Evolutionary conservation across 495 filamentous ascomycete genomes (phyloP).

Genomic region (Letharia columbiana): DNA sequence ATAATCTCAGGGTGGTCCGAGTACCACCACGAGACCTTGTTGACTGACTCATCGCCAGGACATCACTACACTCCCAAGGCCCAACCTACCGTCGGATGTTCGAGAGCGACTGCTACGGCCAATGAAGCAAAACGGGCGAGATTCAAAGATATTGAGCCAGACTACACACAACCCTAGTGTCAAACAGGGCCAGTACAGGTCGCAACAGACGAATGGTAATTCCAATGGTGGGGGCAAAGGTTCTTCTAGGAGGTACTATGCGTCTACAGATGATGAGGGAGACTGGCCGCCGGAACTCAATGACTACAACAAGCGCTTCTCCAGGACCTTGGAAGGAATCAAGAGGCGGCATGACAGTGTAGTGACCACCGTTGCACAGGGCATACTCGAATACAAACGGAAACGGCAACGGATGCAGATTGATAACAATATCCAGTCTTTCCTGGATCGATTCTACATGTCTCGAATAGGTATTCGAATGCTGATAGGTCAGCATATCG

Average conservation of each 20-base stretch:
- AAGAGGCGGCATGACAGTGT: slow-evolving; percentile 95
- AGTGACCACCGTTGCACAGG: slow-evolving; percentile 89
- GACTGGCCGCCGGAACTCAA: slow-evolving; percentile 94
- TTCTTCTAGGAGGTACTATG: slow-evolving; percentile 71
- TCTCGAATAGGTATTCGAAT: slow-evolving; percentile 99
- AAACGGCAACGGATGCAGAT: slow-evolving; percentile 96
- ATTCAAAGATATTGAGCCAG: slow-evolving; percentile 63
- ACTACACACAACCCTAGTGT: slow-evolving; percentile 86
- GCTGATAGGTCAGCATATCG: slow-evolving; percentile 97
- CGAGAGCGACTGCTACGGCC: slow-evolving; percentile 70
- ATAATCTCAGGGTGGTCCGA: slow-evolving; percentile 7
- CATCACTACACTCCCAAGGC: slow-evolving; percentile 76
- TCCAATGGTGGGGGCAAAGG: slow-evolving; percentile 47
- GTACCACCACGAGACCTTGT: not conserved
- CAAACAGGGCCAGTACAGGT: slow-evolving; percentile 76
- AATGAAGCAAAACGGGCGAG: slow-evolving; percentile 49
- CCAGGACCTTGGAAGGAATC: slow-evolving; percentile 76
- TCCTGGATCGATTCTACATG: slow-evolving; percentile 99
- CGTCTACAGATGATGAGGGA: slow-evolving; percentile 74
- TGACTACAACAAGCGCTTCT: slow-evolving; percentile 87
- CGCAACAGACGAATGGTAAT: slow-evolving; percentile 43
- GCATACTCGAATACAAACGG: slow-evolving; percentile 95
- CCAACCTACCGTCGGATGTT: slow-evolving; percentile 65
- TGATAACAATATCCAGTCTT: slow-evolving; percentile 89
- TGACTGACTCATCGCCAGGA: slow-evolving; percentile 40